Base-by-base conservation (phyloP, 352 stramenopile genomes). In the Globisporangium paddicum region DNA sequence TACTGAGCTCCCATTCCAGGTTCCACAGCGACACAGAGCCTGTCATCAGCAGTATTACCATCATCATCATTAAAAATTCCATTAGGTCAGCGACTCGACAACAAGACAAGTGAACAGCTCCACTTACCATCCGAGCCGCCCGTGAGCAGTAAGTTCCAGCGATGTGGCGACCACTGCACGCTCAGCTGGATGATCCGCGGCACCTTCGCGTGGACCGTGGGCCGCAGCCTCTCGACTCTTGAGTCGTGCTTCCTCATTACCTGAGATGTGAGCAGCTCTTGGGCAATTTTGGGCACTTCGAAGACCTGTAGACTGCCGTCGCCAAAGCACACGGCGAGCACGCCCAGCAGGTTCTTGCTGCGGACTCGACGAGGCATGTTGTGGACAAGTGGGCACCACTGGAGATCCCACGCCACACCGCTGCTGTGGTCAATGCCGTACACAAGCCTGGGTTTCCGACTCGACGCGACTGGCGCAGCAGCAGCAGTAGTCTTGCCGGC, bases 1-100 rank as follows among this genome's bases (percentile, higher is more conserved):
- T 38, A 58, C 50, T 37, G 13, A 75, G 44, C 18, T 53, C 50
- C 10, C 66, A 57, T 41, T 87, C 72, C 38, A 93, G 64, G 49
- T 93, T 93, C 86, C 86, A 95, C 1, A 95, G 56, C 7, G 76
- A 77, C 7, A 93, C 67, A 0, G 82, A 92, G 19, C 86, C 86
- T 95, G 32, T 1, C 64, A 2, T n/a, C n/a, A n/a, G n/a, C n/a
- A n/a, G n/a, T n/a, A n/a, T n/a, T n/a, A n/a, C n/a, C 14, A 51
- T 32, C 2, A 40, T 5, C 8, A 38, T 38, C 34, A 38, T 38
- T 38, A 11, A 48, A 42, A 19, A 50, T 18, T 13, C 18, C 16
- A 25, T 55, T n/a, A 62, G 55, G 23, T 35, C 5, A n/a, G 44
- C 3, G 23, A 19, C 11, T 30, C 16, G 8, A 26, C 30, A n/a